Conservation (phyloP, 2,329 filamentous ascomycete genomes). For the Fusarium oligoseptatum region DNA sequence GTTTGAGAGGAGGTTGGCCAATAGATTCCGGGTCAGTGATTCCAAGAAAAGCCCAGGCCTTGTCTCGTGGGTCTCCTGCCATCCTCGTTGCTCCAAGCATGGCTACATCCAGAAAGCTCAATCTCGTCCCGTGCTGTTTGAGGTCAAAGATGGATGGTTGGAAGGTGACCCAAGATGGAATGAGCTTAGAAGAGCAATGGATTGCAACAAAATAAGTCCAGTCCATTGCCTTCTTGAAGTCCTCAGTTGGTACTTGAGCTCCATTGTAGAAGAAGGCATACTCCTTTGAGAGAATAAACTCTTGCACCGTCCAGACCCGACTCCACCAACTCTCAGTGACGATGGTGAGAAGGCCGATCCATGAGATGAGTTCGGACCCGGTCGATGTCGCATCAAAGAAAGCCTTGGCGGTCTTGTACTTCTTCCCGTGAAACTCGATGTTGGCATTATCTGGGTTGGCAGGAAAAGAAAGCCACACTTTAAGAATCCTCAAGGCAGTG, state of each 20-base stretch:
- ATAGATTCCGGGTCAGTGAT: background rate
- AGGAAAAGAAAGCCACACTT: conserved; percentile 15
- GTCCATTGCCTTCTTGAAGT: conserved; percentile 22
- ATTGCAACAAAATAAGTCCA: conserved; percentile 25
- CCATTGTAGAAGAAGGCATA: conserved; percentile 20
- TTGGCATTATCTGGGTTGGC: background rate
- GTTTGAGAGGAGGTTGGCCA: background rate
- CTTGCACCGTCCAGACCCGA: conserved; percentile 25
- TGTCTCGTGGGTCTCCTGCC: conserved; percentile 19
- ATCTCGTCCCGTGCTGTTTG: background rate
- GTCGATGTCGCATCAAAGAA: conserved; percentile 24
- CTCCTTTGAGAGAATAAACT: conserved; percentile 22
- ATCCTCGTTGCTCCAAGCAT: conserved; percentile 22
- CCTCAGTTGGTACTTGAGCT: background rate
- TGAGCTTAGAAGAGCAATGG: conserved; percentile 1
- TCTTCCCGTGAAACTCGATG: conserved; percentile 20
- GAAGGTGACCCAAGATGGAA: conserved; percentile 7
- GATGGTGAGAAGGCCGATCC: background rate
- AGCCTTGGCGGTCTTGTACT: conserved; percentile 6
- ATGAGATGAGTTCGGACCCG: conserved; percentile 8
- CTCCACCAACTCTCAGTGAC: conserved; percentile 32
- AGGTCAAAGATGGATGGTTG: conserved; percentile 25
- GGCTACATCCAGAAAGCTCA: conserved; percentile 12
- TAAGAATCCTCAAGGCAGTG: conserved; percentile 10
- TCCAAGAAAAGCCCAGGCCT: conserved; percentile 25